A percentile compares a stretch with the other conserved stretches of the same genome.
Conservation (phyloP, 768 basidiomycete genomes). For the Russula ochroleuca region DNA sequence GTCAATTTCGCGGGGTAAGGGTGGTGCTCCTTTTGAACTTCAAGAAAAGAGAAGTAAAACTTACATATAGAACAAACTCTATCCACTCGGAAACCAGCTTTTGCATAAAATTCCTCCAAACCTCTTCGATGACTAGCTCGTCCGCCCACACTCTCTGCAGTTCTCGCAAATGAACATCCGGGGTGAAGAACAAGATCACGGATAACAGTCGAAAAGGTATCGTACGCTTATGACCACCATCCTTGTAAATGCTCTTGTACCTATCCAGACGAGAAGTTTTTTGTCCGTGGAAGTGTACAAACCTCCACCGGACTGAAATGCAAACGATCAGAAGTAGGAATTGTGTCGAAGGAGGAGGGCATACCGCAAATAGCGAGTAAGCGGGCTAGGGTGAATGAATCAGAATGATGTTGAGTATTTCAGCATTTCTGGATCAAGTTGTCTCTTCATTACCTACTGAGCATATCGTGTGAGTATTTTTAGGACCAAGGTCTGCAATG, state of each 20-base stretch:
- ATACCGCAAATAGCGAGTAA: slow-evolving; percentile 13
- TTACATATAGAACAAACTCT: slow-evolving; percentile 21
- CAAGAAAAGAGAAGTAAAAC: background rate
- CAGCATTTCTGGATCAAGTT: background rate
- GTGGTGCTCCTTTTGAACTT: background rate
- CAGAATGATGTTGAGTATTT: background rate
- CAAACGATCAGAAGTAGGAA: background rate
- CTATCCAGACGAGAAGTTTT: slow-evolving; percentile 11
- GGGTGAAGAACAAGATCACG: slow-evolving; percentile 10
- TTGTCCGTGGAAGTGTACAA: slow-evolving; percentile 17
- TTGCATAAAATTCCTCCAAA: slow-evolving; percentile 15
- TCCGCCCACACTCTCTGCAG: slow-evolving; percentile 15
- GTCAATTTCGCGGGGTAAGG: background rate
- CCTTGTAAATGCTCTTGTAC: slow-evolving; percentile 10
- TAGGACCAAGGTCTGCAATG: background rate
- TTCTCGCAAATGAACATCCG: slow-evolving; percentile 20
- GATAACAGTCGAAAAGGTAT: slow-evolving; percentile 3
- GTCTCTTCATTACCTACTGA: slow-evolving; percentile 15
- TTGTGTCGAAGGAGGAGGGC: background rate
- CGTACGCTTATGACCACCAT: background rate
- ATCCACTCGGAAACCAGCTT: slow-evolving; percentile 19
- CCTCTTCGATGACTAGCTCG: slow-evolving; percentile 2
- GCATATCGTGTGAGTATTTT: slow-evolving; percentile 7
- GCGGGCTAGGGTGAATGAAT: slow-evolving; percentile 10
- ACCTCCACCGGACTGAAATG: slow-evolving; percentile 10